These are phyloP conservation scores for Skeletonema potamos DNA, from an alignment of 108 stramenopile species.

Conservation along the genomic window DNA sequence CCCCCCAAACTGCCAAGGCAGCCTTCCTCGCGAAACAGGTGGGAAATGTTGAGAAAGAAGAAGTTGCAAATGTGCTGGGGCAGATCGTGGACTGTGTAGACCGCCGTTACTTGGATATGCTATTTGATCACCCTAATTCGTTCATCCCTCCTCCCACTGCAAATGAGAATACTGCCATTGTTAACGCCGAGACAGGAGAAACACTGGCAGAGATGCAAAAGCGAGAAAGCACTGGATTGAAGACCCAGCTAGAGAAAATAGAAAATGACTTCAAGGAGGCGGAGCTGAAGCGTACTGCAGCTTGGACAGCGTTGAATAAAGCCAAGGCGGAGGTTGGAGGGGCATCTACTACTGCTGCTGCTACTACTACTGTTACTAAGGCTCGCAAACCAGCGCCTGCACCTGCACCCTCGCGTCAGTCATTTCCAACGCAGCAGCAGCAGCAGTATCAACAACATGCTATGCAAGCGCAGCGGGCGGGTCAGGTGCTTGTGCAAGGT, in stretches of 20 bases:
- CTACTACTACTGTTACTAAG: not conserved
- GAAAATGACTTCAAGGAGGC: conserved; percentile 37
- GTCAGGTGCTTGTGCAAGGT: not conserved
- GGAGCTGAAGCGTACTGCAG: conserved; percentile 53
- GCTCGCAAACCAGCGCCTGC: not conserved
- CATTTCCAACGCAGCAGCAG: conserved; percentile 11
- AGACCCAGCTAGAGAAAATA: conserved; percentile 27
- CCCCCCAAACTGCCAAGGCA: not conserved
- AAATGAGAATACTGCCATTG: conserved; percentile 17
- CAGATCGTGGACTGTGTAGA: conserved; percentile 29
- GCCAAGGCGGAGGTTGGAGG: conserved; percentile 48
- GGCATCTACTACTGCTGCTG: not conserved
- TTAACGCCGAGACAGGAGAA: conserved; percentile 47
- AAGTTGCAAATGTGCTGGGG: conserved; percentile 22
- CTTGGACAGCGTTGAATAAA: conserved; percentile 62
- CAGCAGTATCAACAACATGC: not conserved
- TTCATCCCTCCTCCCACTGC: conserved; percentile 55
- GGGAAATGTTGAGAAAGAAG: not conserved
- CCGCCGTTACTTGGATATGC: conserved; percentile 16
- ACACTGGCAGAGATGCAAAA: conserved; percentile 49
- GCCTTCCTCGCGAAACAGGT: not conserved
- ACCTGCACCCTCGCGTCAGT: not conserved
- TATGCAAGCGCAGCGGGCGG: conserved; percentile 6
- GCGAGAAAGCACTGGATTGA: conserved; percentile 32
- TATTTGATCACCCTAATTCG: conserved; percentile 14